Base-by-base conservation (phyloP, 2,329 filamentous ascomycete genomes). In the Kalaharituber pfeilii region DNA sequence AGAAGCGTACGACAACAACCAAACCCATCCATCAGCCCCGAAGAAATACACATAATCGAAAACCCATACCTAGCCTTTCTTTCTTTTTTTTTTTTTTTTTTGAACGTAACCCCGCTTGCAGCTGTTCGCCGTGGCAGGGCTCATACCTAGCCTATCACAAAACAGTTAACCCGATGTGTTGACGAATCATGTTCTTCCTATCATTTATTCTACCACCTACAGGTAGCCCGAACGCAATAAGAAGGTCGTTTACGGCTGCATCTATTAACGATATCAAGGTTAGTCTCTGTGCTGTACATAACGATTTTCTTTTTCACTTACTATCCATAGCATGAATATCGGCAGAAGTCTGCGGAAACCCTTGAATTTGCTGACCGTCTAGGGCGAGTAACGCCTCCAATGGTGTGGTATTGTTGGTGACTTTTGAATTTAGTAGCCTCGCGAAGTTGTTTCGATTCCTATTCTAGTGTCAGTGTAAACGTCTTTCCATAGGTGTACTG, bases 381-480 rank as follows among this genome's bases (percentile, higher is more conserved):
- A 28, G 11, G 26, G 25, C 18, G 25, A 47, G 50, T 13, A 55
- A 42, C 24, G 22, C 49, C 20, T 53, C 50, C 25, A 55, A 52
- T 25, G 50, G 30, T 36, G 39, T 53, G 15, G 36, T 49, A 22
- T 51, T 18, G 44, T 9, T 52, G 28, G 53, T 52, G 20, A 55
- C 24, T 27, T 55, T 52, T 15, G 26, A 47, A 47, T 53, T 53
- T 24, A 53, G 30, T 6, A 51, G 5, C 29, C 53, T 51, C 7
- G 50, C 49, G n/a, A 52, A 52, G 25, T 55, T 55, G 47, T 55
- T 53, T 18, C 25, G 42, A 33, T 53, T 9, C n/a, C 50, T 55
- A 20, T 47, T 47, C 42, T 47, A 53, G 51, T 49, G 25, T 49
- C 42, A 49, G 51, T 53, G 13, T 30, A 27, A 49, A 49, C 24